phyloP scores from a whole-genome alignment of 441 rosid species.

The Populus hybrid region DNA sequence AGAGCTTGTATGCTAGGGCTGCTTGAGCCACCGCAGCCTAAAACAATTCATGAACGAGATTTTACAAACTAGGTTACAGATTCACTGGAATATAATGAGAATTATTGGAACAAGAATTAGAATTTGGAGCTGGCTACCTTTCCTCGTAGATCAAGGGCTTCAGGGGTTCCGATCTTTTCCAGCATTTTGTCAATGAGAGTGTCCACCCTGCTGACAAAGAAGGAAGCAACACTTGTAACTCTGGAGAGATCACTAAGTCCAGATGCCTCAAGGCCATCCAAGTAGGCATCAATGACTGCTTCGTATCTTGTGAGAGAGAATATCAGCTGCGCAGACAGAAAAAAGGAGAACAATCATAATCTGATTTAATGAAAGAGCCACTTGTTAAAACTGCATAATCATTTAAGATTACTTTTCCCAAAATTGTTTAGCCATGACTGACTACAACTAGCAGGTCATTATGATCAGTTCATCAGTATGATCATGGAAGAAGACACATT shows the following conservation, averaged over 20 bases:
- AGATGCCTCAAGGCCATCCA: slow-evolving; percentile 99
- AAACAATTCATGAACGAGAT: slow-evolving; percentile 15
- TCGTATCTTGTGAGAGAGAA: slow-evolving; percentile 93
- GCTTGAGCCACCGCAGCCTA: slow-evolving; percentile 99
- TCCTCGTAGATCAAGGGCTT: slow-evolving; percentile 94
- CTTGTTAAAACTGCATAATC: not conserved
- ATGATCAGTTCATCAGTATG: not conserved
- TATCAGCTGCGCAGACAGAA: slow-evolving; percentile 59
- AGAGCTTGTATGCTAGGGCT: slow-evolving; percentile 82
- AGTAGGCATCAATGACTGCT: slow-evolving; percentile 92
- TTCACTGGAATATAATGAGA: not conserved
- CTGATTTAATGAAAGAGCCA: not conserved
- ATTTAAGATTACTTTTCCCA: not conserved
- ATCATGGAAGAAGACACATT: not conserved
- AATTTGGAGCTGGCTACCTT: slow-evolving; percentile 49
- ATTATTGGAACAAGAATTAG: not conserved
- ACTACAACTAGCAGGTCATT: not conserved
- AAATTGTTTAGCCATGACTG: not conserved
- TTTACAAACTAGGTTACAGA: not conserved
- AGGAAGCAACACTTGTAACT: slow-evolving; percentile 96
- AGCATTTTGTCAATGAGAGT: slow-evolving; percentile 94
- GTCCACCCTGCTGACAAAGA: slow-evolving; percentile 97
- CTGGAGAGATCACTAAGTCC: slow-evolving; percentile 86
- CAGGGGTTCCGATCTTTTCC: slow-evolving; percentile 87
- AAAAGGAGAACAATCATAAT: slow-evolving; percentile 11